Percentiles rank a stretch among this genome's conserved stretches.
These are phyloP conservation scores for Sporothrix humicola DNA, from an alignment of 2,329 filamentous ascomycete genomes.

Conservation along the genomic window DNA sequence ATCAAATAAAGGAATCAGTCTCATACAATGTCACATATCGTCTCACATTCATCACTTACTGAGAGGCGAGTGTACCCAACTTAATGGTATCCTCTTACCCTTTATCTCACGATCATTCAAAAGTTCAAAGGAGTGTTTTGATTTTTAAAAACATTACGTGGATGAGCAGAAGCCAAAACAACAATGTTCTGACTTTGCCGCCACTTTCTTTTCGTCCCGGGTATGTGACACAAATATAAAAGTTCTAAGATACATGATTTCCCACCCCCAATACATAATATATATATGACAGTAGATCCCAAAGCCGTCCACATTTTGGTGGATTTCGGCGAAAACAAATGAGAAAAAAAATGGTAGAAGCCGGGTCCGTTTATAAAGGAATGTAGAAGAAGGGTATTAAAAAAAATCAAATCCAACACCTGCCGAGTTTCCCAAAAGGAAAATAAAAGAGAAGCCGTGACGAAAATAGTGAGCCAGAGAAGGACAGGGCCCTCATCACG, in stretches of 20 bases:
- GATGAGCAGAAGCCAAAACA: neutral
- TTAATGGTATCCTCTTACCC: too few species aligned
- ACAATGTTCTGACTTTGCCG: neutral
- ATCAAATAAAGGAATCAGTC: too few species aligned
- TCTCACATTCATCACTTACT: too few species aligned
- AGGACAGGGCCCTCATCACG: neutral
- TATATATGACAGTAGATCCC: neutral
- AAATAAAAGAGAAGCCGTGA: neutral
- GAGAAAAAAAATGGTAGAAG: conserved; percentile 12
- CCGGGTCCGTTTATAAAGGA: conserved; percentile 33
- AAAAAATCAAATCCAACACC: conserved; percentile 22
- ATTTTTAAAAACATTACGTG: conserved; percentile 1
- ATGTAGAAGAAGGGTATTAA: conserved; percentile 34
- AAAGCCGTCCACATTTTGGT: neutral
- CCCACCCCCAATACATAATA: conserved; percentile 17
- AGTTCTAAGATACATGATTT: conserved; percentile 26
- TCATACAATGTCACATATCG: too few species aligned
- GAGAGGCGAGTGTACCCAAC: too few species aligned
- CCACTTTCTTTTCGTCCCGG: conserved; percentile 21
- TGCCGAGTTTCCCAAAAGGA: conserved; percentile 20
- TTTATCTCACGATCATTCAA: too few species aligned
- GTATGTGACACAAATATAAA: conserved; percentile 23
- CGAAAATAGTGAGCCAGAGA: neutral
- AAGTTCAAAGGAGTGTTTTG: conserved; percentile 25
- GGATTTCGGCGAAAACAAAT: neutral